Percentiles rank a stretch among this genome's conserved stretches.
phyloP scores from a whole-genome alignment of 352 stramenopile genomes.

The Phytopythium helicoides region DNA sequence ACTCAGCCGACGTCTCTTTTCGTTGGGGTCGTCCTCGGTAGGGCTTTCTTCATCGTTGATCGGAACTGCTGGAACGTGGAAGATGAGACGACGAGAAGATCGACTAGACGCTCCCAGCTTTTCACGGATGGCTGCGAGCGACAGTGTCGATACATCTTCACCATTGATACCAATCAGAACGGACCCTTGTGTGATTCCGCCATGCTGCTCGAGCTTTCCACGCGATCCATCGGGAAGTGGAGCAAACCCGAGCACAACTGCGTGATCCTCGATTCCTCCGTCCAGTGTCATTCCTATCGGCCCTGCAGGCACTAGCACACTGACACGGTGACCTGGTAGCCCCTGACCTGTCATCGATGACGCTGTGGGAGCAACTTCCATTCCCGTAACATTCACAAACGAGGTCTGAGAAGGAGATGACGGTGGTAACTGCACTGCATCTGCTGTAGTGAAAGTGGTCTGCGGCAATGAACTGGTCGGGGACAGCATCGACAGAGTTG shows the following conservation, averaged over 20 bases:
- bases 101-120: conserved; percentile 39
- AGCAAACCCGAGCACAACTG: conserved; percentile 68
- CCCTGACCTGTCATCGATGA: conserved; percentile 7
- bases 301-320: conserved; percentile 44
- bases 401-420: neutral
- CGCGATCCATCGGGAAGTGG: conserved; percentile 49
- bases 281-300: conserved; percentile 70
- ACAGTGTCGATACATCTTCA: conserved; percentile 48
- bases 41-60: conserved; percentile 3
- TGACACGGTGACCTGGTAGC: conserved; percentile 18
- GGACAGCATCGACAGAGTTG: conserved; percentile 4
- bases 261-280: conserved; percentile 34
- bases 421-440: neutral
- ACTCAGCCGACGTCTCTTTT: conserved; percentile 14
- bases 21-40: neutral
- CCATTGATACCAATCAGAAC: conserved; percentile 67
- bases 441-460: too few relatives aligned
- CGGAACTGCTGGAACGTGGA: conserved; percentile 31
- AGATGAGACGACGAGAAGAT: conserved; percentile 40
- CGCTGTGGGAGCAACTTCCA: conserved; percentile 11
- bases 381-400: conserved; percentile 21
- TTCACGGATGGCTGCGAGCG: conserved; percentile 33
- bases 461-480: neutral
- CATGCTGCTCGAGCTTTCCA: conserved; percentile 50
- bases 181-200: conserved; percentile 48